Conservation (phyloP, 805 yeast species). For the Candida coquimbonensis region DNA sequence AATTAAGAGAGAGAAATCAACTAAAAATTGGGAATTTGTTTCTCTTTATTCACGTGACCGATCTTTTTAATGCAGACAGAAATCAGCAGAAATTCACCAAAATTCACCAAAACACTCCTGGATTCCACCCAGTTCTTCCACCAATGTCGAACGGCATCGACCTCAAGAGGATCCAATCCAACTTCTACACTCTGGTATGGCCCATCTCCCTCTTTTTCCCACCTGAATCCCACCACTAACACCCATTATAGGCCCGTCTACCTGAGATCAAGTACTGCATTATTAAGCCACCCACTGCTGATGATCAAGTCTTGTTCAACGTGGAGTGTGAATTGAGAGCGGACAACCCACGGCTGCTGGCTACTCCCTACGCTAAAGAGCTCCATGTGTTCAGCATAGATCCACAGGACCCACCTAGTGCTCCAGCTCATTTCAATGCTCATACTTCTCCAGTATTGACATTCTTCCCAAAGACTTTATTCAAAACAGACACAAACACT, state of each 20-base stretch:
- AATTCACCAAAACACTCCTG: background rate
- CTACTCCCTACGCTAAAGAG: slow-evolving; percentile 33
- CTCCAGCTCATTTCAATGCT: slow-evolving; percentile 18
- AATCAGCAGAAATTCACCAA: background rate
- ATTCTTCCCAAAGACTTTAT: slow-evolving; percentile 15
- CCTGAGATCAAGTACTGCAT: slow-evolving; percentile 16
- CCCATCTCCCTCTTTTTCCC: background rate
- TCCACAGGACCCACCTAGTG: slow-evolving; percentile 26
- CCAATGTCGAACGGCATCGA: slow-evolving; percentile 10
- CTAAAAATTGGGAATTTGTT: no score
- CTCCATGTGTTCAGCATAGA: slow-evolving; percentile 39
- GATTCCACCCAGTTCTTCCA: background rate
- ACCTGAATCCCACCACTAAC: background rate
- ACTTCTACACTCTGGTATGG: slow-evolving; percentile 19
- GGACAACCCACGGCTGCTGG: slow-evolving; percentile 28
- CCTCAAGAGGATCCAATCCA: slow-evolving; percentile 12
- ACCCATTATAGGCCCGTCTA: slow-evolving; percentile 4
- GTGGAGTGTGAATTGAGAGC: slow-evolving; percentile 33
- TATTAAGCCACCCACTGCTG: slow-evolving; percentile 13
- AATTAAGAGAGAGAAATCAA: no score
- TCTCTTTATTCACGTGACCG: background rate
- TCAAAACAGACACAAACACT: slow-evolving; percentile 10
- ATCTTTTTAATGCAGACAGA: background rate
- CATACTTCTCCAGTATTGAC: slow-evolving; percentile 7
- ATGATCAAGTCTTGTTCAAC: slow-evolving; percentile 35